Evolutionary conservation across 352 stramenopile genomes (phyloP).

Genomic region (Phytophthora lateralis): DNA sequence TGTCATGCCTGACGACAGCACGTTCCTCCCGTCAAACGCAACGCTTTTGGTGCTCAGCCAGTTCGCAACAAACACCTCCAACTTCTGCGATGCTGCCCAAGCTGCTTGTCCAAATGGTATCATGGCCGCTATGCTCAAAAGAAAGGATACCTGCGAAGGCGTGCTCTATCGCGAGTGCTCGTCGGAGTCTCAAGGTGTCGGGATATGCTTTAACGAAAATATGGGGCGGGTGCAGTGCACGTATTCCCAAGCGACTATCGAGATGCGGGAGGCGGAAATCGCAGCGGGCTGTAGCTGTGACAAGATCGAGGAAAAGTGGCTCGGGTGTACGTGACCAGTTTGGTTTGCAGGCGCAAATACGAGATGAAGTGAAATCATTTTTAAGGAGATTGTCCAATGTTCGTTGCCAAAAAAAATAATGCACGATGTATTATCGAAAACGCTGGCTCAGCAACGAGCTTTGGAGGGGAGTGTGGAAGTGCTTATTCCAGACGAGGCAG

Average conservation of each 20-base stretch:
- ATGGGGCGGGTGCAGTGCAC: conserved; percentile 30
- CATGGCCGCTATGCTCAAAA: background rate
- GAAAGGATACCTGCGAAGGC: conserved; percentile 22
- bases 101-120: conserved; percentile 9
- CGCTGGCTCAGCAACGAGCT: too few relatives aligned
- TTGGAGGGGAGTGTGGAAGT: too few relatives aligned
- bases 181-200: conserved; percentile 11
- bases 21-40: conserved; percentile 9
- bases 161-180: conserved; percentile 33
- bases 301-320: conserved; percentile 30
- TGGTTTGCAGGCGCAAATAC: background rate
- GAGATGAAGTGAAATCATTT: background rate
- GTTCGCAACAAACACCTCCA: conserved; percentile 20
- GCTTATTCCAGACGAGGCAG: too few relatives aligned
- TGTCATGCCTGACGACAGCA: conserved; percentile 7
- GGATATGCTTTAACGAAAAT: conserved; percentile 39
- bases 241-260: conserved; percentile 18
- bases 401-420: background rate
- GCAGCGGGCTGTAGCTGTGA: conserved; percentile 22
- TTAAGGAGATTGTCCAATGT: background rate
- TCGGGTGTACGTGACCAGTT: conserved; percentile 28
- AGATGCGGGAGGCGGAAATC: conserved; percentile 36
- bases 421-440: background rate
- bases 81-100: conserved; percentile 31
- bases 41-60: conserved; percentile 14